These are phyloP conservation scores for Allium fistulosum DNA, from an alignment of 106 monocot species.

Conservation along the genomic window DNA sequence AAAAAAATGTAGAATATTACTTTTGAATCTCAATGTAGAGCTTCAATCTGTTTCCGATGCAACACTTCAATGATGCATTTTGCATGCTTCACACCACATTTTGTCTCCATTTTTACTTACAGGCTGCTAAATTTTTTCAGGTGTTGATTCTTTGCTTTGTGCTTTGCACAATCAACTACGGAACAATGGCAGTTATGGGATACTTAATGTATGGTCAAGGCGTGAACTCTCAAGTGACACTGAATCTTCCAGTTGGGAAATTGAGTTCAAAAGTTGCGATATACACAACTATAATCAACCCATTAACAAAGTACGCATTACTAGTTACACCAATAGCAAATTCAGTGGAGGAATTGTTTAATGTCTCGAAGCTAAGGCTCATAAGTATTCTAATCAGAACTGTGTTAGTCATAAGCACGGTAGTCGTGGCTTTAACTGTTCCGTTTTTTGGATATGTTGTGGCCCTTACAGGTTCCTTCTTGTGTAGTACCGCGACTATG, in stretches of 20 bases:
- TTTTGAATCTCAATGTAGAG: too few relatives aligned
- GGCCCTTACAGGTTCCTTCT: conserved; percentile 42
- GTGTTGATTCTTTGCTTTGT: conserved; percentile 46
- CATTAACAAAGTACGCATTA: conserved; percentile 68
- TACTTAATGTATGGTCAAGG: conserved; percentile 72
- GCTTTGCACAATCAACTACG: conserved; percentile 50
- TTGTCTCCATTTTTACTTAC: background rate
- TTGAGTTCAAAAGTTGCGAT: conserved; percentile 66
- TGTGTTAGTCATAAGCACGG: conserved; percentile 29
- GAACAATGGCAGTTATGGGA: conserved; percentile 48
- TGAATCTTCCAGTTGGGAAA: conserved; percentile 53
- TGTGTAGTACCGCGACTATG: conserved; percentile 29
- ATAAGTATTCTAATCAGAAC: conserved; percentile 23
- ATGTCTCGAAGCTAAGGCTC: conserved; percentile 17
- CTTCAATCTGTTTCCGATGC: too few relatives aligned
- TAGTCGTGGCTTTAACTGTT: conserved; percentile 20
- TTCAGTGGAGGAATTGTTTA: conserved; percentile 34
- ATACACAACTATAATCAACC: conserved; percentile 74
- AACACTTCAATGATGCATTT: too few relatives aligned
- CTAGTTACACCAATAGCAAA: conserved; percentile 31
- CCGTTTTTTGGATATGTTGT: conserved; percentile 42
- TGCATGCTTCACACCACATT: too few relatives aligned
- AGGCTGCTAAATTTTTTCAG: conserved; percentile 17
- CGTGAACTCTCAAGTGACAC: conserved; percentile 27
- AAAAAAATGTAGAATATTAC: too few relatives aligned